Evolutionary conservation across 306 rosid species (phyloP).

Genomic region (Crataegus laevigata): DNA sequence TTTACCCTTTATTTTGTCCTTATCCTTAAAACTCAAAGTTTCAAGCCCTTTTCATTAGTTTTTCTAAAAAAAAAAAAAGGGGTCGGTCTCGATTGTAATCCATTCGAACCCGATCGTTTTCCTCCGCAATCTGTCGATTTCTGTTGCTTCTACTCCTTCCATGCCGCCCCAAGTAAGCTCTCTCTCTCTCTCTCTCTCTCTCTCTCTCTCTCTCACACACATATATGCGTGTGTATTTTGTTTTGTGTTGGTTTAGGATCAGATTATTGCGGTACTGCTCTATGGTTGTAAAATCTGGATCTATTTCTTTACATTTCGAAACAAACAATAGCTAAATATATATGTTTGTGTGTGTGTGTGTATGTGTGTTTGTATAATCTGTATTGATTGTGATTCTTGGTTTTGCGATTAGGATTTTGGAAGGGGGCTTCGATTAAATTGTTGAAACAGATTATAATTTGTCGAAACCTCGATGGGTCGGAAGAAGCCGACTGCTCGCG

Average conservation of each 20-base stretch:
- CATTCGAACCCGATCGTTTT: neutral
- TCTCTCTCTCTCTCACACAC: no score
- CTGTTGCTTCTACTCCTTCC: neutral
- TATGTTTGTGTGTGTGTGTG: neutral
- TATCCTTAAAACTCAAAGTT: no score
- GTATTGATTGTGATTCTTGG: neutral
- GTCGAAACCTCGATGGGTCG: constrained; percentile 49
- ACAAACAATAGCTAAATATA: no score
- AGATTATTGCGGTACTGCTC: neutral
- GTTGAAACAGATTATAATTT: constrained; percentile 1
- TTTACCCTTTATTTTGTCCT: no score
- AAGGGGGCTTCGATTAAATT: neutral
- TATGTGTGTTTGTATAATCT: neutral
- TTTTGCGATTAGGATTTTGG: constrained; percentile 18
- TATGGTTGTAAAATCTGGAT: neutral
- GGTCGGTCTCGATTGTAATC: neutral
- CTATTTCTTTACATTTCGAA: neutral
- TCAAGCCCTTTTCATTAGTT: no score
- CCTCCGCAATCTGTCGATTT: neutral
- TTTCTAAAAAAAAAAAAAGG: no score
- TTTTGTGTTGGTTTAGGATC: neutral
- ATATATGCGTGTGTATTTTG: neutral
- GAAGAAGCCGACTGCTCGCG: constrained; percentile 63
- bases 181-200: neutral
- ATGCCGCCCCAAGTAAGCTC: neutral